Evolutionary conservation across 257 asterid genomes (phyloP).

Genomic region (Nicotiana tabacum): DNA sequence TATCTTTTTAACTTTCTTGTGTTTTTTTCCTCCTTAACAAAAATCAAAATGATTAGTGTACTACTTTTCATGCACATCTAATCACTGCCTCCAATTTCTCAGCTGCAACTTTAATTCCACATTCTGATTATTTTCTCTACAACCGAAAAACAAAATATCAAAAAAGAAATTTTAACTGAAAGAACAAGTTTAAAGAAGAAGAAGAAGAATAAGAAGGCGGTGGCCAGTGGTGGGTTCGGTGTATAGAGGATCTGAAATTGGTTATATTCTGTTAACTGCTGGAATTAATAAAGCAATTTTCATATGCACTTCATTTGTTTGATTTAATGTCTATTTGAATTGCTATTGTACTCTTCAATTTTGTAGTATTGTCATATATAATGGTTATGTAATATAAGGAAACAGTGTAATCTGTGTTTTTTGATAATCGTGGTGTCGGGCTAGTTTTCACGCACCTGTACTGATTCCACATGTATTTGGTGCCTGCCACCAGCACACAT

Average conservation of each 20-base stretch:
- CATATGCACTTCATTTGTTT: neutral
- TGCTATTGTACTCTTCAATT: neutral
- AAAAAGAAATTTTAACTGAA: neutral
- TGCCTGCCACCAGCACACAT: no score
- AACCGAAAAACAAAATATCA: neutral
- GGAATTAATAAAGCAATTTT: neutral
- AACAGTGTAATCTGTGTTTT: neutral
- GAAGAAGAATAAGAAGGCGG: neutral
- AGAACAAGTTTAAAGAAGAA: neutral
- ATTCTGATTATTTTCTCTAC: neutral
- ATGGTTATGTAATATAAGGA: neutral
- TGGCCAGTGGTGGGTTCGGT: neutral
- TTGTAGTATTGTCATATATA: neutral
- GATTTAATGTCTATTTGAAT: neutral
- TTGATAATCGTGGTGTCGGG: neutral
- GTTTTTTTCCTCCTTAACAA: neutral
- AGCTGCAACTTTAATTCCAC: neutral
- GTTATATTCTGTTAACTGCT: neutral
- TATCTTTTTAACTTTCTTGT: neutral
- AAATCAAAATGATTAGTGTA: neutral
- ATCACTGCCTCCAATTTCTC: neutral
- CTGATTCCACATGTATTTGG: no score
- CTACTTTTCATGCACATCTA: neutral
- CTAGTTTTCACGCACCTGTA: no score
- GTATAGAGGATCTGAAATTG: neutral